Evolutionary conservation across 768 basidiomycete genomes (phyloP), one percentile per base, ranked within the genome.

Genomic region (Collybia mongolica): DNA sequence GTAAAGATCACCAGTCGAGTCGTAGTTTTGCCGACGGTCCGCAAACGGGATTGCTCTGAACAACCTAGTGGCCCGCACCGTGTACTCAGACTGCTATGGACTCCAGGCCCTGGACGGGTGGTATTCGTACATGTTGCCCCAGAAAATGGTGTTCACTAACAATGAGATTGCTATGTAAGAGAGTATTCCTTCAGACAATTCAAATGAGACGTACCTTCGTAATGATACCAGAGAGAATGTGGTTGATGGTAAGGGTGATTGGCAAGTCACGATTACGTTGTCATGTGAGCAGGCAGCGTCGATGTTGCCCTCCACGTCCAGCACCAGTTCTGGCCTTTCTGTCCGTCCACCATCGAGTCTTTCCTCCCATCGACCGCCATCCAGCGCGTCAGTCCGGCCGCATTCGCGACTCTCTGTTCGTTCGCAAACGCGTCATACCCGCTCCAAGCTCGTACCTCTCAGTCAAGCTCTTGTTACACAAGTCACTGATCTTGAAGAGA

Each of bases 401-500:
- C 63, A 63, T 20, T 78, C 76, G 2, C 72, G 72, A n/a, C 63
- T 72, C 40, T 72, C 73, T 17, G 58, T 69, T 44, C 63, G 32
- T 32, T 32, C 32, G 32, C 32, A 32, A 32, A 75, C 11, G 71
- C 75, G 84, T 28, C 76, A 79, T 36, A 69, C 79, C 2, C 79
- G 80, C 11, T 72, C 80, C 3, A 76, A 81, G 12, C 62, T 88
- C 5, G 52, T 77, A 2, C 77, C 83, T 0, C 59, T 79, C 23
- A 78, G 74, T 46, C 80, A 84, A 50, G 63, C 68, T 0, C 69
- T 90, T 18, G 81, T 55, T 15, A 62, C 67, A 2, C 82, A 84
- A 37, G 55, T 86, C 6, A 79, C 77, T 3, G 79, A 79, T 6
- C 59, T 88, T 2, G 65, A 74, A n/a, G 74, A 76, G 24, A 70